Evolutionary conservation across 1,284 basidiomycete genomes (phyloP).

Genomic region (Ustilago cynodontis): DNA sequence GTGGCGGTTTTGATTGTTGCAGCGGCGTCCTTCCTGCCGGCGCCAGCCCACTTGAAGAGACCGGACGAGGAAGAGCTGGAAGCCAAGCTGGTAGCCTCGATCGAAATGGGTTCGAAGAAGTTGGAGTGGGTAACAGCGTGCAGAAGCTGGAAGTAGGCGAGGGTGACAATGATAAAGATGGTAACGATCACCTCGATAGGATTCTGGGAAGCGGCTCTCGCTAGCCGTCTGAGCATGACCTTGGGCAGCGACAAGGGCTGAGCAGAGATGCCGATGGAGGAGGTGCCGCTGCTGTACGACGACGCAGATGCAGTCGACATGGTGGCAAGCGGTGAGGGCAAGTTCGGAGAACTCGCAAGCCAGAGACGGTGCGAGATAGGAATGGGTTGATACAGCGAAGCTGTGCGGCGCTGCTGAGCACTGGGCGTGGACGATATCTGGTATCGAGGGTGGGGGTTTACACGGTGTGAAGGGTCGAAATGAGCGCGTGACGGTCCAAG

Average conservation of each 20-base stretch:
- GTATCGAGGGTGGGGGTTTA: background rate
- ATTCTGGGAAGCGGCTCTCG: conserved; percentile 51
- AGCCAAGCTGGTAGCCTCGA: conserved; percentile 54
- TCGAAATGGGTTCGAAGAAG: conserved; percentile 70
- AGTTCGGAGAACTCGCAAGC: background rate
- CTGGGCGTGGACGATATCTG: background rate
- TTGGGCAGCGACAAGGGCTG: conserved; percentile 54
- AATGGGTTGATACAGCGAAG: background rate
- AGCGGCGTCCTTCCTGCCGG: conserved; percentile 12
- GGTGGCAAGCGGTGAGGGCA: conserved; percentile 6
- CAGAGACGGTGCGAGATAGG: background rate
- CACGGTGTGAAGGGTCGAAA: conserved; percentile 1
- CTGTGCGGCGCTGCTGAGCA: background rate
- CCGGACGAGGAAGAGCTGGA: conserved; percentile 48
- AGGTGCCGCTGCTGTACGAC: conserved; percentile 41
- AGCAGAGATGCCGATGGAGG: conserved; percentile 39
- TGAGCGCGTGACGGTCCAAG: background rate
- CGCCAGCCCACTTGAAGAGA: conserved; percentile 48
- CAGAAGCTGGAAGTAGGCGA: conserved; percentile 91
- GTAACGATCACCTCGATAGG: conserved; percentile 86
- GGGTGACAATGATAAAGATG: conserved; percentile 85
- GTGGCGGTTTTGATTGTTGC: background rate
- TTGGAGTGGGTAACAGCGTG: conserved; percentile 79
- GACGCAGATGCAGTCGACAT: conserved; percentile 48
- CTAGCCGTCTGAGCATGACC: conserved; percentile 50